These are phyloP conservation scores for Crucihimalaya himalaica DNA, from an alignment of 345 rosid genomes.

Conservation along the genomic window DNA sequence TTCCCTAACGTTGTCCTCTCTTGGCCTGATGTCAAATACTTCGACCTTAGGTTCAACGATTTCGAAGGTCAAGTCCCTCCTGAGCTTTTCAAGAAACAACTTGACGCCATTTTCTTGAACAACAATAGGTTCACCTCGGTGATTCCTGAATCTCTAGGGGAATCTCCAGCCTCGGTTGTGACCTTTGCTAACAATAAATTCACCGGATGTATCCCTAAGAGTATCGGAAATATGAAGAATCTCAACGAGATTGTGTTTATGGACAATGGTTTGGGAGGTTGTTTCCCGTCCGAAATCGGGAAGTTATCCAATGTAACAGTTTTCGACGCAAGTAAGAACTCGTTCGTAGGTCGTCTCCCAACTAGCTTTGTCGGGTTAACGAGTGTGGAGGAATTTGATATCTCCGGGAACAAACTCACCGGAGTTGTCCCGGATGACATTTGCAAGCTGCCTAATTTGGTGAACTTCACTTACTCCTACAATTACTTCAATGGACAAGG, in stretches of 20 bases:
- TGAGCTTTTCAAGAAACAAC: constrained; percentile 49
- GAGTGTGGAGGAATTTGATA: constrained; percentile 45
- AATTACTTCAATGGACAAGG: constrained; percentile 67
- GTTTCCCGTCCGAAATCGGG: constrained; percentile 74
- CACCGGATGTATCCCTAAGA: constrained; percentile 69
- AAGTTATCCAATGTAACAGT: constrained; percentile 51
- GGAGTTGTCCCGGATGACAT: constrained; percentile 58
- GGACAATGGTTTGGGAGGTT: constrained; percentile 66
- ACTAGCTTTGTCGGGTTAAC: constrained; percentile 44
- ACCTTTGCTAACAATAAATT: constrained; percentile 76
- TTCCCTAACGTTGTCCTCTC: constrained; percentile 58
- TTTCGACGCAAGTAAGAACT: constrained; percentile 61
- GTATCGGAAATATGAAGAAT: constrained; percentile 66
- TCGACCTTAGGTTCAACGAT: constrained; percentile 74
- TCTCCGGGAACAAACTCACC: constrained; percentile 60
- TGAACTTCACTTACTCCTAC: constrained; percentile 55
- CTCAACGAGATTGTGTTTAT: constrained; percentile 64
- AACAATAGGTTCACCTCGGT: constrained; percentile 68
- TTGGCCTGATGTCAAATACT: constrained; percentile 58
- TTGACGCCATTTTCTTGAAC: constrained; percentile 78
- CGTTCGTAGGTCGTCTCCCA: constrained; percentile 55
- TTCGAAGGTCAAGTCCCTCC: constrained; percentile 77
- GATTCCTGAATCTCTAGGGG: constrained; percentile 70
- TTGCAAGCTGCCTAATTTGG: constrained; percentile 59
- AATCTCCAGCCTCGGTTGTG: constrained; percentile 62